Conservation (phyloP, 169 alveolate species). For the Plasmodium adleri region DNA sequence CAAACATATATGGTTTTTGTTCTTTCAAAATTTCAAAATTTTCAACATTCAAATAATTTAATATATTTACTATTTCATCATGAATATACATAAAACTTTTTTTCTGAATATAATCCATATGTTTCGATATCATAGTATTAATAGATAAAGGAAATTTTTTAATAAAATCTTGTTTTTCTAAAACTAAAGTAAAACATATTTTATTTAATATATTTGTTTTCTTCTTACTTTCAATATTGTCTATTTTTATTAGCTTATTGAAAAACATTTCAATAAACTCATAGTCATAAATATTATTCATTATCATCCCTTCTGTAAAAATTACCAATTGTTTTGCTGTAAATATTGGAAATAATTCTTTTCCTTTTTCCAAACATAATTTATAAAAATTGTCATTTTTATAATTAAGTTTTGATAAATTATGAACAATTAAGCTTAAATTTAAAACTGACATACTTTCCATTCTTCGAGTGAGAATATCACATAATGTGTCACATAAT, state of each 20-base stretch:
- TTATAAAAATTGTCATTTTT: conserved; percentile 20
- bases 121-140: conserved; percentile 16
- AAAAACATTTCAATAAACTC: conserved; percentile 37
- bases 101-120: conserved; percentile 24
- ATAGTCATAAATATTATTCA: conserved; percentile 44
- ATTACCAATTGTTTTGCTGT: conserved; percentile 55
- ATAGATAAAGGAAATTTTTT: conserved; percentile 39
- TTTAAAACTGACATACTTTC: conserved; percentile 46
- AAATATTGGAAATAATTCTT: conserved; percentile 35
- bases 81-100: conserved; percentile 14
- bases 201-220: conserved; percentile 19
- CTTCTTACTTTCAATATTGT: conserved; percentile 6
- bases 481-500: conserved; percentile 23
- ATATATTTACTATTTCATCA: conserved; percentile 34
- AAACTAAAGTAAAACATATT: conserved; percentile 37
- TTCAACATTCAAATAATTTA: conserved; percentile 26
- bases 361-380: conserved; percentile 37
- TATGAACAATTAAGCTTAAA: conserved; percentile 59
- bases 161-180: conserved; percentile 30
- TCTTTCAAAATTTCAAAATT: conserved; percentile 42
- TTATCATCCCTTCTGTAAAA: conserved; percentile 30
- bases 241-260: conserved; percentile 27
- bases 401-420: conserved; percentile 30
- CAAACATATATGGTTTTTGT: conserved; percentile 60
- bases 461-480: conserved; percentile 23